Evolutionary conservation across 2,329 filamentous ascomycete species (phyloP).

Genomic region (Nothopassalora personata): DNA sequence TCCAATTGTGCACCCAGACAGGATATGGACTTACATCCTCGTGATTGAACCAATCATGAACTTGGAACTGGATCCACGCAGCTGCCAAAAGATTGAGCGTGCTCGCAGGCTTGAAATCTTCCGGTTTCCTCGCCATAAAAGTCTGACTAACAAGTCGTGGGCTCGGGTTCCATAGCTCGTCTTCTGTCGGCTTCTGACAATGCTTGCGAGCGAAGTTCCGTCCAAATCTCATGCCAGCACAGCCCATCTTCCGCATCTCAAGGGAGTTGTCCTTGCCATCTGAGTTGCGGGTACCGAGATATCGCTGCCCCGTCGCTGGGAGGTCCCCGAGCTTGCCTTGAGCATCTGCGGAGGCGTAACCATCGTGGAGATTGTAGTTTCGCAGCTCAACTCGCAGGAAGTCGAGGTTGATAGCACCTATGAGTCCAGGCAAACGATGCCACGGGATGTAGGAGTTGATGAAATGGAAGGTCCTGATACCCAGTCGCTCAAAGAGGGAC

Average conservation of each 20-base stretch:
- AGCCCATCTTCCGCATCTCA: constrained; percentile 42
- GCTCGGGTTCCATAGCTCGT: constrained; percentile 42
- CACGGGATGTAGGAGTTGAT: constrained; percentile 39
- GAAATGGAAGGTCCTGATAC: constrained; percentile 28
- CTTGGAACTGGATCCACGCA: constrained; percentile 46
- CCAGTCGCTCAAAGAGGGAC: too few relatives aligned
- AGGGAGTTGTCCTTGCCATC: constrained; percentile 44
- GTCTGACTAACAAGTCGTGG: constrained; percentile 41
- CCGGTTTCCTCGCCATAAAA: constrained; percentile 35
- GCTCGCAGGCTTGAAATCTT: constrained; percentile 43
- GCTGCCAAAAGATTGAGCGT: constrained; percentile 44
- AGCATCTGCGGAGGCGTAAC: constrained; percentile 34
- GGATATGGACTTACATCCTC: background rate
- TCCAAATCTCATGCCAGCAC: constrained; percentile 42
- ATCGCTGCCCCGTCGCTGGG: constrained; percentile 32
- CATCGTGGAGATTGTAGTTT: constrained; percentile 42
- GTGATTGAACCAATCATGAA: constrained; percentile 37
- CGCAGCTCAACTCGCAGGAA: constrained; percentile 41
- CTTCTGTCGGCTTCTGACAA: constrained; percentile 36
- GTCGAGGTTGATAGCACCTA: constrained; percentile 41
- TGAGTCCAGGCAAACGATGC: constrained; percentile 39
- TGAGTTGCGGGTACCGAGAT: constrained; percentile 36
- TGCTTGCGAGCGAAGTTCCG: constrained; percentile 40
- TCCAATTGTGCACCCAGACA: background rate
- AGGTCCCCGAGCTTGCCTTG: constrained; percentile 35